Base-by-base conservation (phyloP, 1,139 yeast genomes). In the Debaryomyces coudertii region DNA sequence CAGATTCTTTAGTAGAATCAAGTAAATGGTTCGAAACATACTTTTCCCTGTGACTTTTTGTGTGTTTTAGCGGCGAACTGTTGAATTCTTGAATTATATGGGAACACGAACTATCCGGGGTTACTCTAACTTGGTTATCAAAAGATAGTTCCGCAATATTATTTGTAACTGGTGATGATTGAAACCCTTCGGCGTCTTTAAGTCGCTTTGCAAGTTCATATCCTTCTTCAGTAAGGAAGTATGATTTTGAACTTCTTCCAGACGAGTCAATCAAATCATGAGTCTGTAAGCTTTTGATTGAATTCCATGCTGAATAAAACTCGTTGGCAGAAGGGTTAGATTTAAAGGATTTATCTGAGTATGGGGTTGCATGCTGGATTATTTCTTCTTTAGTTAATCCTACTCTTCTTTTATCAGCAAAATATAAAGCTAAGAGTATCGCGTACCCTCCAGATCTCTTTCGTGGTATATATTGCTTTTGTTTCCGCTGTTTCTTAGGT, bases 361-460 rank as follows among this genome's bases (percentile, higher is more conserved):
- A 85, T 3, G 78, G 77, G 4, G 82, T 67, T 0, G 92, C 96
- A 23, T 64, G 60, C 18, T 76, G 61, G 5, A 78, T 68, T 7
- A 90, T 77, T 42, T 82, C 86, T 8, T 80, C 80, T 57, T 82
- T 86, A 4, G 83, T 75, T 59, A 87, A 61, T 0, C 90, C 90
- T 22, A 60, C 58, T 20, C 74, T 55, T 1, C 65, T 56, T 7
- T 68, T 65, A 56, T 86, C 93, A 25, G 76, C 63, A 36, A 80
- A 71, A 44, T 79, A 71, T 11, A 93, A 65, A 0, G 87, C 86
- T 16, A 90, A 54, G 31, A 93, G 58, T 5, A 93, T 87, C 0
- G 95, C 97, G 66, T 87, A 93, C 0, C 90, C 95, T 0, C 98
- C 97, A 0, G 96, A 82, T 35, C 95, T 70, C 51, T 82, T 82